These are phyloP conservation scores for Chlorella sp. DNA, from an alignment of 139 green algal species.

Conservation along the genomic window DNA sequence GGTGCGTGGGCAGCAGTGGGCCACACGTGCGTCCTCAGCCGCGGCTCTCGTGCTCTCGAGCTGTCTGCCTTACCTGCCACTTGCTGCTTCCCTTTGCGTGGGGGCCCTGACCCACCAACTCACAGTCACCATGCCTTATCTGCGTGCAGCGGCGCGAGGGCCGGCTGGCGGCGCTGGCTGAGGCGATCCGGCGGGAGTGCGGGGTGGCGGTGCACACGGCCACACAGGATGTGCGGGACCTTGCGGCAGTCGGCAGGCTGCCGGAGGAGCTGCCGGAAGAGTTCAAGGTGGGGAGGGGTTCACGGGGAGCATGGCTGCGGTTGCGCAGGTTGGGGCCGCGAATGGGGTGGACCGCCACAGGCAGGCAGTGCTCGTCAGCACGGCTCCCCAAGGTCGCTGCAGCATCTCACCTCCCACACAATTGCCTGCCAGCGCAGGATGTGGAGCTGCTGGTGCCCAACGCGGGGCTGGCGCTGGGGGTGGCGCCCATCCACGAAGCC, in stretches of 20 bases:
- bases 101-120: too few species aligned
- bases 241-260: constrained; percentile 49
- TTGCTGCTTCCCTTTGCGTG: too few species aligned
- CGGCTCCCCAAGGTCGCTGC: too few species aligned
- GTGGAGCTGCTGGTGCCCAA: constrained; percentile 92
- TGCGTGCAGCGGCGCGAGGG: constrained; percentile 57
- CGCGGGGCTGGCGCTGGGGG: constrained; percentile 79
- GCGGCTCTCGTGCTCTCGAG: too few species aligned
- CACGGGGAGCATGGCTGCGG: neutral
- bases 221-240: constrained; percentile 67
- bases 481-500: constrained; percentile 47
- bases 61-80: too few species aligned
- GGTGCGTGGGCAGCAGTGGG: too few species aligned
- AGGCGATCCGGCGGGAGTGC: constrained; percentile 27
- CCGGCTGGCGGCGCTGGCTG: constrained; percentile 60
- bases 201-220: constrained; percentile 49
- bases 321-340: neutral
- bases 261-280: constrained; percentile 55
- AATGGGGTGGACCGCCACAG: neutral
- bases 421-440: constrained; percentile 2
- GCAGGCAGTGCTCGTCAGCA: neutral
- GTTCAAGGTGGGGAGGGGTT: constrained; percentile 43
- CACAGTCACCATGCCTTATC: too few species aligned
- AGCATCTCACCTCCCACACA: too few species aligned
- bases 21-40: too few species aligned